Evolutionary conservation across 192 early-diverging fungal genomes (phyloP), one percentile per base, ranked within the genome.

Genomic region (Nowakowskiella sp.): DNA sequence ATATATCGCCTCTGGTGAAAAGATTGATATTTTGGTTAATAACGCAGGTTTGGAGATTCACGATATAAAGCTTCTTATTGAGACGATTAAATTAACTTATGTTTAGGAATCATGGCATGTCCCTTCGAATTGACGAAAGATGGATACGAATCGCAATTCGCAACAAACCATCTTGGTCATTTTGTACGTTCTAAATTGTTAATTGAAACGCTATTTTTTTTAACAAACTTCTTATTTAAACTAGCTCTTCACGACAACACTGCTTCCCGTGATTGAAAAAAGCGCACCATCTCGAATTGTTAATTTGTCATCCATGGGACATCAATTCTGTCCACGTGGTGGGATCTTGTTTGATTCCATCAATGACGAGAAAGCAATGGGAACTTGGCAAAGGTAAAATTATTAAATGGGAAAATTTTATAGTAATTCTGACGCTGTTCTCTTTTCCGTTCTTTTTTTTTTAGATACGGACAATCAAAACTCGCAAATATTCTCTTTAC

Each of bases 141-240:
- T 28, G 78, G 78, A n/a, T 54, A 69, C 31, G 78, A 82, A 57
- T 59, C 61, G n/a, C 80, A 82, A 54, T 68, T 83, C 28, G 76
- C 64, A 3, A 57, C 61, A 22, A 80, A 76, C 49, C 78, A 83
- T 55, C 48, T 83, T 1, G 81, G 69, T 21, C 71, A 71, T 39
- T n/a, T n/a, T n/a, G n/a, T 47, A 68, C 27, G 63, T 72, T 3
- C 63, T 72, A 3, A 54, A 47, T 30, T 51, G 67, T 26, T 61
- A 62, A 8, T 21, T 31, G 6, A 9, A 53, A n/a, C 31, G 36
- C 7, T 13, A 10, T 53, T 6, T 23, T 26, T 6, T 4, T 45
- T 22, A 31, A 48, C 45, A n/a, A 44, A 42, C 21, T 65, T 60
- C 34, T 28, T 44, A 10, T 49, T 50, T 46, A 70, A 46, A 0